Conservation (phyloP, 345 rosid genomes). For the Crucihimalaya himalaica region DNA sequence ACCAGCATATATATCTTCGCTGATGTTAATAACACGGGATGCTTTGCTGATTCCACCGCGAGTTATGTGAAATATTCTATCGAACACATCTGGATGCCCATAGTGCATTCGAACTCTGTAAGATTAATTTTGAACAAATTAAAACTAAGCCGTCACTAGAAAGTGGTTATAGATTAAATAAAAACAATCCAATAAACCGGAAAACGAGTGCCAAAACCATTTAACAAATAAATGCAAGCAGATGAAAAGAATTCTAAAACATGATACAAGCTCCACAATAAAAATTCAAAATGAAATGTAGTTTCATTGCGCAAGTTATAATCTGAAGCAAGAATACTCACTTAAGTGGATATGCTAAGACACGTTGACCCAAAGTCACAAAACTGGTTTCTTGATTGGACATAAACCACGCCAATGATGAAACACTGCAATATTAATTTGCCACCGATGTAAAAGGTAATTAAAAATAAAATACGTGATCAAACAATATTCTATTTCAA, state of each 20-base stretch:
- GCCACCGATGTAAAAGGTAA: constrained; percentile 33
- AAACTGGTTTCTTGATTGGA: constrained; percentile 99
- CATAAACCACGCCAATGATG: constrained; percentile 98
- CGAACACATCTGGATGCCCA: constrained; percentile 99
- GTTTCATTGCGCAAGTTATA: not conserved
- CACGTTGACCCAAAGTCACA: constrained; percentile 96
- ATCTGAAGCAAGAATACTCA: constrained; percentile 47
- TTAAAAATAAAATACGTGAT: constrained; percentile 11
- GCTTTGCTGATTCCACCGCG: constrained; percentile 99
- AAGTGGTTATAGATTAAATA: not conserved
- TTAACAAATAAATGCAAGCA: not conserved
- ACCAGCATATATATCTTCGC: constrained; percentile 99
- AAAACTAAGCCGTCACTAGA: constrained; percentile 22
- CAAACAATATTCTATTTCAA: not conserved
- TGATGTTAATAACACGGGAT: constrained; percentile 92
- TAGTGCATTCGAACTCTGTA: constrained; percentile 99
- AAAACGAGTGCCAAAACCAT: not conserved
- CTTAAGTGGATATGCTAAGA: constrained; percentile 89
- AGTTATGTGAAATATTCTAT: constrained; percentile 89
- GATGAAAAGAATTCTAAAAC: constrained; percentile 4
- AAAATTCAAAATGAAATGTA: not conserved
- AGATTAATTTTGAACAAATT: constrained; percentile 31
- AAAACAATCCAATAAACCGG: constrained; percentile 1
- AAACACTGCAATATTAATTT: constrained; percentile 71
- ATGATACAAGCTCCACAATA: constrained; percentile 13